These are phyloP conservation scores for Diplodia scrobiculata DNA, from an alignment of 2,329 filamentous ascomycete species.

Conservation along the genomic window DNA sequence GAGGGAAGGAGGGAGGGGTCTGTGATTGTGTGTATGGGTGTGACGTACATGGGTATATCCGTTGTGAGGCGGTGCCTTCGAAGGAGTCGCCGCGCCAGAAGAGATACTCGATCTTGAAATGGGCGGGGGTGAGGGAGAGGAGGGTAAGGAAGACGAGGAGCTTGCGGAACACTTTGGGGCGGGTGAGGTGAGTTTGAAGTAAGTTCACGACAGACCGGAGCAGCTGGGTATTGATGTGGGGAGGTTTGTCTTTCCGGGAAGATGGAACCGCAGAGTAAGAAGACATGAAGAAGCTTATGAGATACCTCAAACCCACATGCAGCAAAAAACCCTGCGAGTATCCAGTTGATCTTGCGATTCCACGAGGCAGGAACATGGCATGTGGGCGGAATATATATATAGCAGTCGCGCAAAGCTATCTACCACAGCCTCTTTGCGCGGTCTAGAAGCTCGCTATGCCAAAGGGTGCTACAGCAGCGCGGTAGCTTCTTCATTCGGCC, in stretches of 20 bases:
- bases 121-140: constrained; percentile 37
- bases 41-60: constrained; percentile 45
- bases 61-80: constrained; percentile 43
- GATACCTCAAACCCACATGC: background rate
- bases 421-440: background rate
- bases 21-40: background rate
- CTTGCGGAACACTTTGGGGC: background rate
- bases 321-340: background rate
- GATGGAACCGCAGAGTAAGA: background rate
- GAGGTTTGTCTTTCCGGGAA: background rate
- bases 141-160: background rate
- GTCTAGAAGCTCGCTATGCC: background rate
- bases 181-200: background rate
- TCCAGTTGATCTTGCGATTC: background rate
- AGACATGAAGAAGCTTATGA: background rate
- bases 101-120: constrained; percentile 49
- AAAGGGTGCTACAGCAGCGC: background rate
- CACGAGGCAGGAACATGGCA: background rate
- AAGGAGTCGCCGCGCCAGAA: constrained; percentile 50
- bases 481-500: background rate
- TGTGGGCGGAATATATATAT: background rate
- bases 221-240: background rate
- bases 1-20: background rate
- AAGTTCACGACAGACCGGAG: background rate
- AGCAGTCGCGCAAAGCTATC: background rate